These are phyloP conservation scores for Eucalyptus pauciflora DNA, from an alignment of 345 rosid genomes.

Conservation along the genomic window DNA sequence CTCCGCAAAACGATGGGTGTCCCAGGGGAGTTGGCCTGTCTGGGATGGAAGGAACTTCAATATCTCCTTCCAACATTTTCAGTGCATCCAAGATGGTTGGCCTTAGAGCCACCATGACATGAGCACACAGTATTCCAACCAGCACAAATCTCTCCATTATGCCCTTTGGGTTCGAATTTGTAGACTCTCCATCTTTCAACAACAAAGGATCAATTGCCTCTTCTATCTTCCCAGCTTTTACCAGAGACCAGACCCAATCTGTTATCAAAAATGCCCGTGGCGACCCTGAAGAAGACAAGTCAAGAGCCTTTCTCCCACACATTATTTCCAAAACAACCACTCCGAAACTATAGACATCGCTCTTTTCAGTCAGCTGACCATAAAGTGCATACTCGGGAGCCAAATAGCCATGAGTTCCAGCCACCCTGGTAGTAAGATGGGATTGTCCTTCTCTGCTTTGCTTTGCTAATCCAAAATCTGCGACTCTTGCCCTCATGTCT, in stretches of 20 bases:
- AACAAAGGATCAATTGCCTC: constrained; percentile 48
- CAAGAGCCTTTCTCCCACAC: constrained; percentile 86
- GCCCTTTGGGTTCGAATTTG: constrained; percentile 45
- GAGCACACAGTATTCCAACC: constrained; percentile 84
- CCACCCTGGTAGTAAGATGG: constrained; percentile 94
- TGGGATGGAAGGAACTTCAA: constrained; percentile 68
- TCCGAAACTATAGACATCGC: constrained; percentile 93
- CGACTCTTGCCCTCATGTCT: constrained; percentile 88
- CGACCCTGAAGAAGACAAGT: constrained; percentile 46
- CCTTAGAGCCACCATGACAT: constrained; percentile 87
- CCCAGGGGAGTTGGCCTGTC: constrained; percentile 69
- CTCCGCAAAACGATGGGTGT: constrained; percentile 21
- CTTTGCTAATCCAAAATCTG: constrained; percentile 85
- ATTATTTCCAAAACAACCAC: constrained; percentile 80
- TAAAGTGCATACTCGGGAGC: constrained; percentile 94
- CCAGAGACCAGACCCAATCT: constrained; percentile 89
- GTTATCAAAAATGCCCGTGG: constrained; percentile 62
- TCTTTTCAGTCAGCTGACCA: constrained; percentile 82
- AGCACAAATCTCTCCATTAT: constrained; percentile 80
- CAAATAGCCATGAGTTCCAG: constrained; percentile 89
- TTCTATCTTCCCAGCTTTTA: constrained; percentile 58
- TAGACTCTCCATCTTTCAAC: constrained; percentile 22
- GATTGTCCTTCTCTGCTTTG: constrained; percentile 86
- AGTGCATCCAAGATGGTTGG: constrained; percentile 76
- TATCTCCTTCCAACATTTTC: constrained; percentile 88